A percentile compares a stretch with the other conserved stretches of the same genome.
phyloP scores from a whole-genome alignment of 768 basidiomycete genomes.

The Kwoniella botswanensis region DNA sequence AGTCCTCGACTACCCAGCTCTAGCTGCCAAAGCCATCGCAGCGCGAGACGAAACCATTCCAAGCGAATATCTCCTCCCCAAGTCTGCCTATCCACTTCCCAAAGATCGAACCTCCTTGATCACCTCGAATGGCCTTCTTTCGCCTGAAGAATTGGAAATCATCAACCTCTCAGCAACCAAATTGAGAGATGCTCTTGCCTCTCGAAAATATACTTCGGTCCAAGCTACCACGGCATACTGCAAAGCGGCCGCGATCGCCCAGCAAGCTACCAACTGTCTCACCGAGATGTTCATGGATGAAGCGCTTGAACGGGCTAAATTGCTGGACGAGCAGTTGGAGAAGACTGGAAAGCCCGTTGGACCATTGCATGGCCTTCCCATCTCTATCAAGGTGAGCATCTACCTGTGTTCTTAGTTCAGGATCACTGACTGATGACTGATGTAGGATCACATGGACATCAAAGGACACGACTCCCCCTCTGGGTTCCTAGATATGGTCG shows the following conservation, averaged over 20 bases:
- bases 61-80: constrained; percentile 15
- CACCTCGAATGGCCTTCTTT: constrained; percentile 10
- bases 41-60: constrained; percentile 17
- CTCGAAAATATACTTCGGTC: constrained; percentile 28
- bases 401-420: too few species aligned
- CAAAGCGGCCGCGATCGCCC: constrained; percentile 37
- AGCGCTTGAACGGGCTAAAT: constrained; percentile 31
- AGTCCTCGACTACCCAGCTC: neutral
- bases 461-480: constrained; percentile 29
- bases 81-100: constrained; percentile 3
- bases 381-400: constrained; percentile 37
- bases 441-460: constrained; percentile 59
- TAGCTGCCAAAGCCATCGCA: constrained; percentile 3
- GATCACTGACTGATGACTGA: neutral
- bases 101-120: constrained; percentile 2
- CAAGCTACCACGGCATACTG: constrained; percentile 37
- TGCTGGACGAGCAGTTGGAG: constrained; percentile 34
- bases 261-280: constrained; percentile 54
- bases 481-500: constrained; percentile 31
- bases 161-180: constrained; percentile 28
- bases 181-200: constrained; percentile 26
- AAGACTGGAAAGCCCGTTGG: constrained; percentile 35
- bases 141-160: constrained; percentile 26
- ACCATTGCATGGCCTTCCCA: constrained; percentile 45
- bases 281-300: constrained; percentile 37